Base-by-base conservation (phyloP, 2,329 filamentous ascomycete genomes). In the Sporothrix schenckii region DNA sequence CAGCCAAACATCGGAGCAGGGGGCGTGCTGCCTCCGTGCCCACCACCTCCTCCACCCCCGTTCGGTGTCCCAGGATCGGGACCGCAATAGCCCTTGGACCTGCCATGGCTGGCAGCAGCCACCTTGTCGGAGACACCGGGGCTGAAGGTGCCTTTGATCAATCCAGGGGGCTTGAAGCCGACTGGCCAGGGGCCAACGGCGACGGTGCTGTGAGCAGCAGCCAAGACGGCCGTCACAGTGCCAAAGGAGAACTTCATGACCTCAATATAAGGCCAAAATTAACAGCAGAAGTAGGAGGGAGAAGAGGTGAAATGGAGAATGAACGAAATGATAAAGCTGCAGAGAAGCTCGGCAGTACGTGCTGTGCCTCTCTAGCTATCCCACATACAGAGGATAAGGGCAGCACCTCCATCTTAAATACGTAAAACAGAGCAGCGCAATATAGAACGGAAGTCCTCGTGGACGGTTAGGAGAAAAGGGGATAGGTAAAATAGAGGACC, bases 1-100 rank as follows among this genome's bases (percentile, higher is more conserved):
- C 69, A 72, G 68, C 74, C 74, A 9, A 39, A 70, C 7, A 52
- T 66, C 5, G 66, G 53, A 3, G 50, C 70, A 4, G 50, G 19
- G 39, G 58, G 41, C n/a, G 58, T 44, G 34, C 39, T 27, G 13
- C 58, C 58, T 24, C 56, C 34, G 27, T 11, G 44, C 10, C 34
- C 27, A 13, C 54, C 21, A 19, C 53, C 34, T 14, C 65, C 50
- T 9, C 60, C 44, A 39, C 19, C 44, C 2, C 34, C 56, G 34
- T 9, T 9, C 34, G 54, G 54, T 11, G 27, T 58, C 19, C 54
- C 54, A 19, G 27, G 2, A 10, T 14, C 54, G 13, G 66, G 39
- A 21, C 49, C 27, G 19, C 63, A 66, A 24, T 10, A 16, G 3
- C 63, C 63, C 27, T 63, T 66, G 56, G 65, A 50, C 10, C 49